Percentiles rank a stretch among this genome's conserved stretches.
These are phyloP conservation scores for Leccinum olivaceopallidum DNA, from an alignment of 768 basidiomycete species.

Conservation along the genomic window DNA sequence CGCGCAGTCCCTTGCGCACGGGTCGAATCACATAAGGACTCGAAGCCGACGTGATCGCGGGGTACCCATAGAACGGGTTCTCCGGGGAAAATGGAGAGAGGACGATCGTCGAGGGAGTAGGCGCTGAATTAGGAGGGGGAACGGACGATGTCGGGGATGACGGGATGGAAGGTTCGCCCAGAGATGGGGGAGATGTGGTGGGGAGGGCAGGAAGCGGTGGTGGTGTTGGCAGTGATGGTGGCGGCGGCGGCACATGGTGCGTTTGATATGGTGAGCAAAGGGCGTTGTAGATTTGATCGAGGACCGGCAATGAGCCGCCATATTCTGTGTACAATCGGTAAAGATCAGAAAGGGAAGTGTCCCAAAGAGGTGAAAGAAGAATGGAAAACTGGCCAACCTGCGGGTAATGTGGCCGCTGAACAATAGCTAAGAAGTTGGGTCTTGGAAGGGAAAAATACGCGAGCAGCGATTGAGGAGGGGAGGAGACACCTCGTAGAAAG, in stretches of 20 bases:
- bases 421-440: constrained; percentile 58
- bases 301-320: constrained; percentile 54
- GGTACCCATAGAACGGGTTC: constrained; percentile 81
- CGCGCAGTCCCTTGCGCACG: constrained; percentile 68
- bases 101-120: constrained; percentile 12
- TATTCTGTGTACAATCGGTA: constrained; percentile 54
- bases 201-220: not conserved
- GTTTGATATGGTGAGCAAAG: constrained; percentile 27
- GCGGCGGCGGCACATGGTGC: constrained; percentile 8
- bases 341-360: constrained; percentile 11
- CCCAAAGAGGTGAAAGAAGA: not conserved
- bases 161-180: not conserved
- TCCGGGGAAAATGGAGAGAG: constrained; percentile 57
- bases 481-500: constrained; percentile 54
- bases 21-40: constrained; percentile 31
- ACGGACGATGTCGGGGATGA: not conserved
- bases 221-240: not conserved
- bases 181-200: not conserved
- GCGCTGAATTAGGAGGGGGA: not conserved
- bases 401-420: constrained; percentile 51
- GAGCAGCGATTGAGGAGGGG: constrained; percentile 56
- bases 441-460: constrained; percentile 65
- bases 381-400: constrained; percentile 33
- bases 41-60: constrained; percentile 38
- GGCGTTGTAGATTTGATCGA: constrained; percentile 52